Base-by-base conservation (phyloP, 2,329 filamentous ascomycete species). In the Penicillium sp. region DNA sequence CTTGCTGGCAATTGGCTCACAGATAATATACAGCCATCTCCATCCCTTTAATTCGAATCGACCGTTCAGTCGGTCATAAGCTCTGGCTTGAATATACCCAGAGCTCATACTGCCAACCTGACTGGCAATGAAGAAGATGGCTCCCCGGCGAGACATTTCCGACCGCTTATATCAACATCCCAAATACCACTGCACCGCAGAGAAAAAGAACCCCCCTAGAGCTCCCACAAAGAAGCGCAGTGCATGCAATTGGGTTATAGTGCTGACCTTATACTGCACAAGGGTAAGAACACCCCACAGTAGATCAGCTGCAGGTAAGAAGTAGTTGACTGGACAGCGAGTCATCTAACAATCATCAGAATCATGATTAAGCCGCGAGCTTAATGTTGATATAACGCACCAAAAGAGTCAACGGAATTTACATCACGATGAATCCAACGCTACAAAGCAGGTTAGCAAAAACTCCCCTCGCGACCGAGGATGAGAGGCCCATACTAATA, bases 181-280 rank as follows among this genome's bases (percentile, higher is more conserved):
- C 4, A 66, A 35, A 24, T 65, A 65, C 63, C 63, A 66, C 46
- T 66, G 63, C 0, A 66, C 64, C 1, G 64, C 64, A 7, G 70
- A 69, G 33, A 72, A 71, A 56, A 72, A 73, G 47, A 65, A 67
- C 4, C 69, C 70, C 35, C 69, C 70, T 0, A 73, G 68, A 1
- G 71, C 68, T 22, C 70, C 70, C 27, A 73, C 68, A 44, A 73
- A 72, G 61, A 73, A 73, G n/a, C 70, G 69, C 26, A 69, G 53
- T 5, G 67, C 70, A 48, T 71, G 69, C 4, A 73, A 62, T 46
- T 70, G 63, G 5, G 63, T 63, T 14, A 65, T 63, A 24, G 39
- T 65, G 52, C 39, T 63, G 7, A 57, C 59, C 35, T 60, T 62
- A 52, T 62, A 63, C 31, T 63, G 61, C 3, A 48, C 57, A 43